These are phyloP conservation scores for Infundibulicybe gibba DNA, from an alignment of 768 basidiomycete species.

Conservation along the genomic window DNA sequence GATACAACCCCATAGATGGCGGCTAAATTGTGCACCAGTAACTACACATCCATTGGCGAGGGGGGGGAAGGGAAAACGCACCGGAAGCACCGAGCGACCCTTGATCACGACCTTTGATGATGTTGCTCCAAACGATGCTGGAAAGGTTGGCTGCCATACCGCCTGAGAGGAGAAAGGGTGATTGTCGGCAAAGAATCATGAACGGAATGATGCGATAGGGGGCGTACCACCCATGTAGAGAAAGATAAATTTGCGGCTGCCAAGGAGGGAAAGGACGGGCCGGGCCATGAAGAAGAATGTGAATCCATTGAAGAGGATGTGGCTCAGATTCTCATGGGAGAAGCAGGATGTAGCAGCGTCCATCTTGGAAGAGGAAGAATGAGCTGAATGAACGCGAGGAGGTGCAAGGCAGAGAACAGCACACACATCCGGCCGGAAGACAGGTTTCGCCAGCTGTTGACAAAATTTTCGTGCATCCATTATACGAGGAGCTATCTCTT, in stretches of 20 bases:
- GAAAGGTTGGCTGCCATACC: slow-evolving; percentile 54
- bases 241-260: slow-evolving; percentile 60
- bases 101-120: slow-evolving; percentile 30
- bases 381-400: neutral
- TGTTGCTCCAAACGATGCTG: slow-evolving; percentile 45
- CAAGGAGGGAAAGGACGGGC: slow-evolving; percentile 57
- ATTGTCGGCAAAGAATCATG: neutral
- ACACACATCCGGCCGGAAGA: slow-evolving; percentile 62
- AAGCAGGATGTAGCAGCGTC: slow-evolving; percentile 69
- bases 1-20: slow-evolving; percentile 71
- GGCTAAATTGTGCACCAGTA: slow-evolving; percentile 32
- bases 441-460: slow-evolving; percentile 57
- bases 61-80: slow-evolving; percentile 23
- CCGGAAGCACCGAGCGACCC: slow-evolving; percentile 73
- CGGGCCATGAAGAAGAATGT: slow-evolving; percentile 77
- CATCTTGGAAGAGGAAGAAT: slow-evolving; percentile 55
- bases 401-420: neutral
- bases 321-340: slow-evolving; percentile 58
- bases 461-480: slow-evolving; percentile 65
- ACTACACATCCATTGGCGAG: neutral
- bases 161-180: slow-evolving; percentile 31
- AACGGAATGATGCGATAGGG: neutral
- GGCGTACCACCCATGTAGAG: slow-evolving; percentile 71
- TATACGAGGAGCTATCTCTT: slow-evolving; percentile 31
- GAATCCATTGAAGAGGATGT: slow-evolving; percentile 75